Evolutionary conservation across 2,329 filamentous ascomycete genomes (phyloP), one percentile per base, ranked within the genome.

Genomic region (Exophiala sideris): DNA sequence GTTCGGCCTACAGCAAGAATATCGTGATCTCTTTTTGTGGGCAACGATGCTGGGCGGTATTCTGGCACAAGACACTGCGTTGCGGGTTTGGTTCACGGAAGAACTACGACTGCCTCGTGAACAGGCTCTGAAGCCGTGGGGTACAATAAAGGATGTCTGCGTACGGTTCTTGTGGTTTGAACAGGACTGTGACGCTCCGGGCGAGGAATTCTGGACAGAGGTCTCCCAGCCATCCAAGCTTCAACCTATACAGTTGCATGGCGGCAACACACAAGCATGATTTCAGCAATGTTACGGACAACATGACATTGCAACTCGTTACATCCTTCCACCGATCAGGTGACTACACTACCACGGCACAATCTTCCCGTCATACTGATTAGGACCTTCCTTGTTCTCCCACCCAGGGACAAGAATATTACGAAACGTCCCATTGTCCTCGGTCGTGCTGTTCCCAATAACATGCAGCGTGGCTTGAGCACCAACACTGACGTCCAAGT

Each of bases 391-490:
- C 5, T 53, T 59, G n/a, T 69, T 52, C 54, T 73, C 67, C 67
- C 68, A 73, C 1, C 71, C 72, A 0, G 67, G 61, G 4, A 74
- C 67, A 51, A 65, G 62, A 18, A 76, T 70, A 41, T 74, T 73
- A 11, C 70, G 21, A 40, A 81, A 85, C 57, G 74, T 81, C 10
- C 77, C 77, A 57, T 70, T 75, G 29, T 71, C 68, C 48, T 70
- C 67, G 3, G 71, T 67, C 0, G 66, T 72, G 7, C 69, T 61
- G 20, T 49, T 64, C 12, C 75, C 60, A 1, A 85, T 67, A 55
- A 83, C 80, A 1, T 70, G 67, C 35, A 72, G 58, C 3, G 72
- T 65, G 1, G 67, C 69, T 5, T 69, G 64, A 0, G 70, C 70
- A 4, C 76, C 74, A 1, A 66, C 62, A 16, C 72, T 69, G 2